A percentile compares a stretch with the other conserved stretches of the same genome.
These are phyloP conservation scores for Salinomyces thailandicus DNA, from an alignment of 2,329 filamentous ascomycete genomes.

Conservation along the genomic window DNA sequence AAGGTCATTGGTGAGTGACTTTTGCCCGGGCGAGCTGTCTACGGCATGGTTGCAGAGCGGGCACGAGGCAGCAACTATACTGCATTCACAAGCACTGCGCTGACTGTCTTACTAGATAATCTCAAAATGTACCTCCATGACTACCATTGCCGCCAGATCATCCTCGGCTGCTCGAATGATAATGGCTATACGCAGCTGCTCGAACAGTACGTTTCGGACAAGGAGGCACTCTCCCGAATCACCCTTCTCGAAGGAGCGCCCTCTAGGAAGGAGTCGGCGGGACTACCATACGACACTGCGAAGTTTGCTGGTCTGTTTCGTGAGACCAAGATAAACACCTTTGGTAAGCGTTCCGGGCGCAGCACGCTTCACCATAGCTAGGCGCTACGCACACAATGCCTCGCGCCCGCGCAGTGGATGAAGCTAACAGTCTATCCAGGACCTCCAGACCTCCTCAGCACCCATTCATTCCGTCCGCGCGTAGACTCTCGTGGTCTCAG, in stretches of 20 bases:
- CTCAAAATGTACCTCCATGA: constrained; percentile 48
- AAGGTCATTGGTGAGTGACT: constrained; percentile 38
- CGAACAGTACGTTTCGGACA: constrained; percentile 38
- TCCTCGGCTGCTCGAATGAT: constrained; percentile 50
- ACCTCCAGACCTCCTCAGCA: constrained; percentile 16
- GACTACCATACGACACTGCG: constrained; percentile 40
- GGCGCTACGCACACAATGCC: no score
- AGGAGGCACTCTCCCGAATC: constrained; percentile 36
- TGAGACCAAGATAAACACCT: constrained; percentile 42
- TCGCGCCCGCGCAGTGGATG: no score
- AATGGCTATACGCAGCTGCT: constrained; percentile 44
- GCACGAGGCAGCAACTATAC: no score
- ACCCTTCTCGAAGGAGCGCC: constrained; percentile 48
- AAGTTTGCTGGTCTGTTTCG: constrained; percentile 38
- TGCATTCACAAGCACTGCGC: no score
- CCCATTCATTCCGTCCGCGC: constrained; percentile 9
- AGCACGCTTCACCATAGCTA: no score
- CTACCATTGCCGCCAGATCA: constrained; percentile 50
- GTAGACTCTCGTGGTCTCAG: constrained; percentile 22
- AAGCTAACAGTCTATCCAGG: no score
- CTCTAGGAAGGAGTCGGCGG: constrained; percentile 43
- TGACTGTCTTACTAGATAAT: constrained; percentile 34
- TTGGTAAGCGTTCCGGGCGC: no score
- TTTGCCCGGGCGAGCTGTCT: constrained; percentile 1
- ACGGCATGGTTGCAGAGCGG: no score